Evolutionary conservation across 1,284 basidiomycete species (phyloP), one percentile per base, ranked within the genome.

Genomic region (Kwoniella shivajii): DNA sequence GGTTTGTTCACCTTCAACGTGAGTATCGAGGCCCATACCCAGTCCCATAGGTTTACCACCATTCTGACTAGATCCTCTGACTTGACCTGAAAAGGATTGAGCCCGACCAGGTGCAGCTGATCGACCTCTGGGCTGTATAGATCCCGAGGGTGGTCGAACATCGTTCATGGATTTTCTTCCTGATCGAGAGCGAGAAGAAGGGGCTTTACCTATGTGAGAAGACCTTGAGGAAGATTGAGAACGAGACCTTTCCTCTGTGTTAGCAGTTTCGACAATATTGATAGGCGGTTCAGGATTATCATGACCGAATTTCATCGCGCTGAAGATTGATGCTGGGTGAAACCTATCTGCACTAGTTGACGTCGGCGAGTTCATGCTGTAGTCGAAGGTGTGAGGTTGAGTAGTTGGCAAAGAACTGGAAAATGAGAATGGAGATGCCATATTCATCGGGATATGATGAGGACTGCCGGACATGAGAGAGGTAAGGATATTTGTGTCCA

Each of bases 141-240:
- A 46, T 36, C 51, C 50, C 4, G 50, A 39, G 6, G 60, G 46
- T 6, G 72, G 72, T 36, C 68, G 56, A 26, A 55, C 63, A 37
- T 74, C 72, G 42, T 61, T 71, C 72, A 74, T 74, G 4, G 72
- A 74, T 11, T 74, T 74, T 27, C 72, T 57, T 0, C 54, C 58
- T 1, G 65, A 57, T 30, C 69, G 61, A 18, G 67, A 59, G 1
- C 63, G 61, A 6, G 61, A 48, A 0, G 64, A 43, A 2, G 71
- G 68, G 0, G 68, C 71, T 42, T 74, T 74, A 36, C 71, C 71
- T 2, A 69, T 50, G 37, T 69, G 54, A 16, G 67, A 69, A 1
- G 66, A 66, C 29, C 66, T 59, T 7, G 65, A 63, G 1, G 70
- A 64, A 1, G 72, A 71, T 20, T 65, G 67, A 1, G 72, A 71